Conservation (phyloP, 2,329 filamentous ascomycete species). For the Mariannaea elegans region DNA sequence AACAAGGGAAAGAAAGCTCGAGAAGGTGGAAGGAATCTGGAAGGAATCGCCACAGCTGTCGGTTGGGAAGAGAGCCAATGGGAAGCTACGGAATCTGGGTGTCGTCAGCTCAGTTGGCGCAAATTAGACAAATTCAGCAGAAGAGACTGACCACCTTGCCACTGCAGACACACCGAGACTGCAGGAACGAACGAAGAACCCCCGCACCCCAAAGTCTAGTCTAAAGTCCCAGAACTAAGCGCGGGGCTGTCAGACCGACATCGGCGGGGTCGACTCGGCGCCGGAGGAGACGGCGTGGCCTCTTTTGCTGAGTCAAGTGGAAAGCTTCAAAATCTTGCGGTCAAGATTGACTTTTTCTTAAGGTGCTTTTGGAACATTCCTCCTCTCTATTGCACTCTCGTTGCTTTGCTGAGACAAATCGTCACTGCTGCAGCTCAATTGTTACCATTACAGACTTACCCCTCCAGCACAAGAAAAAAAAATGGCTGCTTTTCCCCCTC, state of each 20-base stretch:
- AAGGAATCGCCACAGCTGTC: too few relatives aligned
- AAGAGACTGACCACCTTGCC: too few relatives aligned
- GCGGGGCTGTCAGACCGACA: conserved; percentile 28
- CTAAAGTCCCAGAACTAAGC: neutral
- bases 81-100: conserved; percentile 16
- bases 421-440: conserved; percentile 4
- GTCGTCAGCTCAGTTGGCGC: conserved; percentile 7
- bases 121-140: too few relatives aligned
- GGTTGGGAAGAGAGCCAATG: too few relatives aligned
- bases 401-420: neutral
- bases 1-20: too few relatives aligned
- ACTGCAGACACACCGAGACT: neutral
- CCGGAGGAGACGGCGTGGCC: neutral
- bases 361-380: neutral
- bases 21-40: too few relatives aligned
- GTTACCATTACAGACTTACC: neutral
- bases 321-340: conserved; percentile 19
- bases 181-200: conserved; percentile 17
- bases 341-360: neutral
- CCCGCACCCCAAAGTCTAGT: conserved; percentile 25
- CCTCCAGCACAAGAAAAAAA: conserved; percentile 15
- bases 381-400: neutral
- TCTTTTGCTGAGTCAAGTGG: conserved; percentile 17
- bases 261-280: conserved; percentile 26
- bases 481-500: conserved; percentile 75